A percentile compares a stretch with the other conserved stretches of the same genome.
phyloP scores from a whole-genome alignment of 495 filamentous ascomycete species.

The Penicillium egyptiacum region DNA sequence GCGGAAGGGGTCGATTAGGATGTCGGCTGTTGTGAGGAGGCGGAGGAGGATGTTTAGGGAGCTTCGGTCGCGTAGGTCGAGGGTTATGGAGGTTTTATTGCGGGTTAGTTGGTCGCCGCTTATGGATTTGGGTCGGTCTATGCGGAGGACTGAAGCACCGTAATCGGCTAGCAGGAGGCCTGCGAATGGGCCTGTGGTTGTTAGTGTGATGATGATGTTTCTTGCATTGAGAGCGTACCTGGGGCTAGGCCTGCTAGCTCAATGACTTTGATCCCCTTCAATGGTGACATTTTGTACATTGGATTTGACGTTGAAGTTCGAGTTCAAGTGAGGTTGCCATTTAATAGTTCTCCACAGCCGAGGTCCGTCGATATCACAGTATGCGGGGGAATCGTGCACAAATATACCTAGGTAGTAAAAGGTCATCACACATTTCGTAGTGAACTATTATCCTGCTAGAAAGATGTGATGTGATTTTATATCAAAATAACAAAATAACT shows the following conservation, averaged over 20 bases:
- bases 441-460: no score
- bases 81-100: slow-evolving; percentile 71
- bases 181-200: slow-evolving; percentile 70
- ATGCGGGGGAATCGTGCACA: slow-evolving; percentile 29
- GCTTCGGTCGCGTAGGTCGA: slow-evolving; percentile 69
- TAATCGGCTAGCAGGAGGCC: slow-evolving; percentile 87
- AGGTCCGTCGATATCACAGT: slow-evolving; percentile 28
- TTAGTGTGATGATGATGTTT: slow-evolving; percentile 3
- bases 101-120: slow-evolving; percentile 68
- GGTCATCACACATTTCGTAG: no score
- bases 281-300: slow-evolving; percentile 26
- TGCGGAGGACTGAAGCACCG: slow-evolving; percentile 81
- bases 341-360: slow-evolving; percentile 32
- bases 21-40: slow-evolving; percentile 63
- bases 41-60: slow-evolving; percentile 64
- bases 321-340: slow-evolving; percentile 2
- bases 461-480: no score
- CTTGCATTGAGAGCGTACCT: slow-evolving; percentile 49
- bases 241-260: slow-evolving; percentile 90
- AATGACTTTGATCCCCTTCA: slow-evolving; percentile 75
- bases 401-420: no score
- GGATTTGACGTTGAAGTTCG: not conserved
- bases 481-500: no score
- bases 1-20: slow-evolving; percentile 91
- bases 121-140: slow-evolving; percentile 63